Percentiles rank a stretch among this genome's conserved stretches.
phyloP scores from a whole-genome alignment of 106 monocot species.

The Phalaenopsis aphrodite region DNA sequence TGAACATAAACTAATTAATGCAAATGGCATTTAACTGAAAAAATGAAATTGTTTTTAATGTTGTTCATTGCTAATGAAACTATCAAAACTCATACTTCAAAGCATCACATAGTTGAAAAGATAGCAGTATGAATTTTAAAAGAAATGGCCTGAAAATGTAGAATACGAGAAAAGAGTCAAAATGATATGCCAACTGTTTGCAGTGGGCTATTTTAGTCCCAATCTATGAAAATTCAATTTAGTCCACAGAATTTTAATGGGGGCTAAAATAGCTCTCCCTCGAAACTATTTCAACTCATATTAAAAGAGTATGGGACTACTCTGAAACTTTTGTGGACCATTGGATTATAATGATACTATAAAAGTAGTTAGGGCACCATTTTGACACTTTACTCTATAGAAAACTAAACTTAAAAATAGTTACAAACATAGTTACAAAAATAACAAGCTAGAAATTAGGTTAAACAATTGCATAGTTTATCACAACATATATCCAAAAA shows the following conservation, averaged over 20 bases:
- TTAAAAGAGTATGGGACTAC: no score
- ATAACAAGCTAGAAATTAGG: not conserved
- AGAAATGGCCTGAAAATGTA: not conserved
- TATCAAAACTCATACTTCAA: not conserved
- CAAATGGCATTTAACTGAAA: not conserved
- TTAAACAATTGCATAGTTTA: not conserved
- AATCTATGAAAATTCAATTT: no score
- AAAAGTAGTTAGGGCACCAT: no score
- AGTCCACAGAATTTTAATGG: no score
- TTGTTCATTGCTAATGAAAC: not conserved
- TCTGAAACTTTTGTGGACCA: no score
- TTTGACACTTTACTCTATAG: no score
- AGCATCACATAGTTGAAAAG: not conserved
- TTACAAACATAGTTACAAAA: not conserved
- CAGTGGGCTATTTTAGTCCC: no score
- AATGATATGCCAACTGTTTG: no score
- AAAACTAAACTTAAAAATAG: not conserved
- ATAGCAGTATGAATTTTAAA: not conserved
- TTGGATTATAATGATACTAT: no score
- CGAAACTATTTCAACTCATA: no score
- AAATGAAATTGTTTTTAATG: not conserved
- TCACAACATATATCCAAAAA: not conserved
- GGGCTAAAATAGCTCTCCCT: no score
- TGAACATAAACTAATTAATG: constrained; percentile 2
- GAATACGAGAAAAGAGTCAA: no score